phyloP scores from a whole-genome alignment of 2,329 filamentous ascomycete genomes.

The Myriosclerotinia curreyana region DNA sequence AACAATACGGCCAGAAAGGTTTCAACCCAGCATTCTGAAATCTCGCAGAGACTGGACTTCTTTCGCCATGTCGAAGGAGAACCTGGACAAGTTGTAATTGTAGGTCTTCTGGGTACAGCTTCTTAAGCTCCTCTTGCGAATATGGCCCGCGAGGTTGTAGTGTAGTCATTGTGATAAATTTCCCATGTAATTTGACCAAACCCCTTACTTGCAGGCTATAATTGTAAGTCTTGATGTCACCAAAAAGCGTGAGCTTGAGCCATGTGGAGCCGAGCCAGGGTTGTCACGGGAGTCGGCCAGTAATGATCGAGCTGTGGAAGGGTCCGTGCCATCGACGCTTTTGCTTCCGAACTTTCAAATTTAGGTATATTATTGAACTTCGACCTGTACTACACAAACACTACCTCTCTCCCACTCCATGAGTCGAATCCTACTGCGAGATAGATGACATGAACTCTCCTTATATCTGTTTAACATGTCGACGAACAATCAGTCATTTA shows the following conservation, averaged over 20 bases:
- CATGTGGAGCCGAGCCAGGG: neutral
- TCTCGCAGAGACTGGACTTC: constrained; percentile 81
- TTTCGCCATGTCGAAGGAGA: constrained; percentile 74
- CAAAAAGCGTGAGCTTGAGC: too few species aligned
- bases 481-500: constrained; percentile 29
- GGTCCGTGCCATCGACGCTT: neutral
- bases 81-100: constrained; percentile 89
- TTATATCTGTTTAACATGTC: constrained; percentile 37
- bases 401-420: neutral
- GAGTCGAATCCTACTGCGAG: neutral
- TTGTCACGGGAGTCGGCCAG: too few species aligned
- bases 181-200: neutral
- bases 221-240: neutral
- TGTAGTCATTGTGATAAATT: constrained; percentile 65
- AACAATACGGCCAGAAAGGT: constrained; percentile 86
- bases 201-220: neutral
- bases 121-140: constrained; percentile 71
- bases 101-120: constrained; percentile 76
- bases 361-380: constrained; percentile 10
- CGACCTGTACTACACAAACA: neutral
- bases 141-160: constrained; percentile 73
- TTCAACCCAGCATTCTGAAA: constrained; percentile 75
- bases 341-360: neutral
- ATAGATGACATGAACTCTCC: constrained; percentile 32
- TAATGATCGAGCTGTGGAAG: neutral